Conservation (phyloP, 1,284 basidiomycete species). For the Marasmius sp. region DNA sequence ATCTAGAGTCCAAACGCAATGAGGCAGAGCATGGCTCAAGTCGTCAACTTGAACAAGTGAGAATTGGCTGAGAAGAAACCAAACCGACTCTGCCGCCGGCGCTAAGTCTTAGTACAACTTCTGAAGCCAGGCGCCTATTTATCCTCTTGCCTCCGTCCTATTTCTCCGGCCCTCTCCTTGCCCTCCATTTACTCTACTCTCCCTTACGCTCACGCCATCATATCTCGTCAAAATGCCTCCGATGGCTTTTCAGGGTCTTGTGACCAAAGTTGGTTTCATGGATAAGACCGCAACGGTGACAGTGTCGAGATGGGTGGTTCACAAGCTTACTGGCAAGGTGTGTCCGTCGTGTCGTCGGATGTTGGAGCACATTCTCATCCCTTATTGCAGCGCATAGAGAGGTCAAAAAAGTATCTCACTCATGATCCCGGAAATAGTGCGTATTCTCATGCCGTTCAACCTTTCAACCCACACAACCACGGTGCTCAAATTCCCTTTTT, state of each 20-base stretch:
- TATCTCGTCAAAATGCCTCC: constrained; percentile 59
- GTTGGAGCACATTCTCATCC: neutral
- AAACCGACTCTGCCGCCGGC: too few species aligned
- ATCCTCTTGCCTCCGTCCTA: too few species aligned
- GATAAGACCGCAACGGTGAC: constrained; percentile 80
- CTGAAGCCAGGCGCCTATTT: too few species aligned
- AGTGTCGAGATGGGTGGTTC: constrained; percentile 67
- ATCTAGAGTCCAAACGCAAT: too few species aligned
- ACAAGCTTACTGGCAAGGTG: constrained; percentile 75
- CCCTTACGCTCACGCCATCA: neutral
- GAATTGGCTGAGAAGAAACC: too few species aligned
- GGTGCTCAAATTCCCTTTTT: neutral
- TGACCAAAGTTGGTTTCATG: constrained; percentile 79
- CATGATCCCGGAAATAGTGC: constrained; percentile 71
- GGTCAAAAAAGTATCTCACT: constrained; percentile 72
- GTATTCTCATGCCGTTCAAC: constrained; percentile 21
- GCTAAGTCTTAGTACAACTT: too few species aligned
- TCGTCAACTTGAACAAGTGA: too few species aligned
- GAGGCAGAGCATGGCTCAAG: too few species aligned
- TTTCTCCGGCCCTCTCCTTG: neutral
- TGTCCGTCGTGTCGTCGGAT: constrained; percentile 17
- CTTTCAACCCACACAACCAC: neutral
- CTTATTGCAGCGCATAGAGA: constrained; percentile 56
- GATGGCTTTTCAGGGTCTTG: constrained; percentile 67
- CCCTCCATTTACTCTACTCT: neutral